Percentiles rank a stretch among this genome's conserved stretches.
These are phyloP conservation scores for Ajuga chamaepitys DNA, from an alignment of 257 asterid genomes.

Conservation along the genomic window DNA sequence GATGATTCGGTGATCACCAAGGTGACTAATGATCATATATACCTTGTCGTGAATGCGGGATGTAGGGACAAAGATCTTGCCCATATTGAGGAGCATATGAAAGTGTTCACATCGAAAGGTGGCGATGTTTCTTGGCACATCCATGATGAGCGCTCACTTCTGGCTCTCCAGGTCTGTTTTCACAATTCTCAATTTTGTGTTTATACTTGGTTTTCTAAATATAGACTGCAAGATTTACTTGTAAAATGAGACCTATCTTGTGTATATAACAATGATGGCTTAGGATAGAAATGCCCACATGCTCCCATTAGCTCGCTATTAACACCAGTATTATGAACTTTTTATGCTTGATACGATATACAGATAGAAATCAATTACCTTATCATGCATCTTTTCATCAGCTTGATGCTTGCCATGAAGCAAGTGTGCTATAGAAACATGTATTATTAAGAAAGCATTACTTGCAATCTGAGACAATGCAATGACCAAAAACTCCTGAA, in stretches of 20 bases:
- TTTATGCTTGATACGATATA: not conserved
- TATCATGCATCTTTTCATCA: not conserved
- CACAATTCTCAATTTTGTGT: not conserved
- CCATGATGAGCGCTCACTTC: constrained; percentile 89
- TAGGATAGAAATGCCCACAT: not conserved
- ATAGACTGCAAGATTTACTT: not conserved
- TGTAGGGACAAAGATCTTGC: constrained; percentile 98
- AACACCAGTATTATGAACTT: no score
- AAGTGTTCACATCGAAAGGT: constrained; percentile 76
- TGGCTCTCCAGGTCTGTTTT: constrained; percentile 80
- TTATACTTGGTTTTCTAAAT: not conserved
- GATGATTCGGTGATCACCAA: constrained; percentile 93
- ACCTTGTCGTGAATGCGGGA: constrained; percentile 95
- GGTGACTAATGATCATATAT: constrained; percentile 75
- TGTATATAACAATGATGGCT: not conserved
- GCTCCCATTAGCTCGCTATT: no score
- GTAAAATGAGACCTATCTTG: not conserved
- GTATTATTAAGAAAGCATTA: not conserved
- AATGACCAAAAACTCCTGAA: not conserved
- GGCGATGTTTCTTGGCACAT: constrained; percentile 98
- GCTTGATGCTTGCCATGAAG: not conserved
- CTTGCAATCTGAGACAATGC: not conserved
- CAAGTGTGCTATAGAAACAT: not conserved
- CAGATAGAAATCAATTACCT: not conserved
- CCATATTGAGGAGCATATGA: constrained; percentile 97